Evolutionary conservation across 2,329 filamentous ascomycete species (phyloP).

Genomic region (Exophiala dermatitidis): DNA sequence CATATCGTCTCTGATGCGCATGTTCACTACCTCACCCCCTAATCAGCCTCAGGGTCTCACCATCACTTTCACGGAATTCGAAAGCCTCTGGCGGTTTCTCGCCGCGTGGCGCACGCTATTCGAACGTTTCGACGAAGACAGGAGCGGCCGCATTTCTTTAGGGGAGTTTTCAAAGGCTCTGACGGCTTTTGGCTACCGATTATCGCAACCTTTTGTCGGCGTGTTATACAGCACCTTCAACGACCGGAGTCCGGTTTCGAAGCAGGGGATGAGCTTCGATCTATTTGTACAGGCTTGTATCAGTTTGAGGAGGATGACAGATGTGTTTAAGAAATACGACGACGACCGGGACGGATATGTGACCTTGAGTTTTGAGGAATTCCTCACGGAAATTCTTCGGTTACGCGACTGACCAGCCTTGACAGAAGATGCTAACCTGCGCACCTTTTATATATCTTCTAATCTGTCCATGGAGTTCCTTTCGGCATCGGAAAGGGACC

Average conservation of each 20-base stretch:
- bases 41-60: slow-evolving; percentile 51
- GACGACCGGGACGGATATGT: slow-evolving; percentile 93
- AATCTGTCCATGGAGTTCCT: neutral
- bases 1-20: slow-evolving; percentile 97
- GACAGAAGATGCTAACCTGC: neutral
- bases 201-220: slow-evolving; percentile 75
- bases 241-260: slow-evolving; percentile 35
- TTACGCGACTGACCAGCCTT: slow-evolving; percentile 20
- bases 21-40: slow-evolving; percentile 55
- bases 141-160: slow-evolving; percentile 76
- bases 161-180: slow-evolving; percentile 85
- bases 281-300: slow-evolving; percentile 97
- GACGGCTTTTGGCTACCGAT: slow-evolving; percentile 84
- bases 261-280: slow-evolving; percentile 78
- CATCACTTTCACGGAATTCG: slow-evolving; percentile 94
- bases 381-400: slow-evolving; percentile 47
- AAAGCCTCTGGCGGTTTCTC: slow-evolving; percentile 91
- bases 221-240: slow-evolving; percentile 86
- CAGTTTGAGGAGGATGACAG: slow-evolving; percentile 94
- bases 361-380: slow-evolving; percentile 74
- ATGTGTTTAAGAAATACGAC: slow-evolving; percentile 98
- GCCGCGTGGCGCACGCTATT: slow-evolving; percentile 91
- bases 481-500: neutral
- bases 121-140: slow-evolving; percentile 87
- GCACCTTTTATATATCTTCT: neutral